These are phyloP conservation scores for Trichoderma sp. DNA, from an alignment of 2,329 filamentous ascomycete genomes.

Conservation along the genomic window DNA sequence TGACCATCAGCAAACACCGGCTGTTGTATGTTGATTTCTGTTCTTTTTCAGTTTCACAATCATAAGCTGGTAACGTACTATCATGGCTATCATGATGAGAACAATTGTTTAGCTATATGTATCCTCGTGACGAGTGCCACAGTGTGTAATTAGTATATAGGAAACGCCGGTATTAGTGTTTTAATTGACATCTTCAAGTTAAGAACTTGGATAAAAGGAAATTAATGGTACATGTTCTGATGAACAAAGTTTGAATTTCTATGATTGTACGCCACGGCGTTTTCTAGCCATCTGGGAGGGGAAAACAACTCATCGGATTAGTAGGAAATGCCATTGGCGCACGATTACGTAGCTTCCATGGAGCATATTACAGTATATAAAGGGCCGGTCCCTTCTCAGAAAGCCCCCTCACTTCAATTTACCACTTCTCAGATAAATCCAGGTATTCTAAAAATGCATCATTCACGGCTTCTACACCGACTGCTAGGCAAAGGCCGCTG, in stretches of 20 bases:
- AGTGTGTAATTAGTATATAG: not conserved
- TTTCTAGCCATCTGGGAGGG: not conserved
- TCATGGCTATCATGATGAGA: too few relatives aligned
- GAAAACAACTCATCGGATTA: not conserved
- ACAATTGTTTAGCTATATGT: not conserved
- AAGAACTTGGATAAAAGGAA: not conserved
- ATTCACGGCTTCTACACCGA: not conserved
- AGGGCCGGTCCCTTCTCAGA: not conserved
- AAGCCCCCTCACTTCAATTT: not conserved
- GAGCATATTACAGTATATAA: not conserved
- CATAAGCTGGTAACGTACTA: not conserved
- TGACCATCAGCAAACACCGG: not conserved
- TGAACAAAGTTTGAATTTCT: not conserved
- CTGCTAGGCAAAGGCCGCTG: not conserved
- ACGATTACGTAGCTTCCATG: conserved; percentile 5
- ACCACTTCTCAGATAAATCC: not conserved
- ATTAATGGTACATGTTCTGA: not conserved
- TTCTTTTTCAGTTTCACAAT: not conserved
- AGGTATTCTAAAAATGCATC: not conserved
- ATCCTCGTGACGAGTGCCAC: not conserved
- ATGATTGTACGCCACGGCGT: not conserved
- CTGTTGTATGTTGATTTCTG: not conserved
- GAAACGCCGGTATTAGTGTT: not conserved
- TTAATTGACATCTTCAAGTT: not conserved
- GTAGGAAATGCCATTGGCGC: conserved; percentile 4